Base-by-base conservation (phyloP, 352 stramenopile genomes). In the Pythium dissimile region DNA sequence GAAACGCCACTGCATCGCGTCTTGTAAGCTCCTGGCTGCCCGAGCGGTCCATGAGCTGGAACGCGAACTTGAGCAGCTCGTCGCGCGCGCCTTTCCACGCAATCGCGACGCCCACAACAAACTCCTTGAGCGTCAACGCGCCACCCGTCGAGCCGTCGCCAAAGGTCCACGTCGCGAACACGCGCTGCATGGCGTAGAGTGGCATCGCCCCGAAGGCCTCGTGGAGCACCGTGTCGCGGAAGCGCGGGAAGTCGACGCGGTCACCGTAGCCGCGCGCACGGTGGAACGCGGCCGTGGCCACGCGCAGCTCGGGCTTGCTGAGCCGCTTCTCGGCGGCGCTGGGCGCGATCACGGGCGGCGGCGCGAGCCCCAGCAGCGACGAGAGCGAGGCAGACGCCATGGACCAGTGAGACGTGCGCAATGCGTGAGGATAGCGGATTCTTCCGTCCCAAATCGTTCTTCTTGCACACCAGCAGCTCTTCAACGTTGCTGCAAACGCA, bases 51-150 rank as follows among this genome's bases (percentile, higher is more conserved):
- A 79, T 69, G 21, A 82, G 59, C 55, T 73, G 63, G 28, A 77
- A 86, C 11, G 71, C 48, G 35, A 80, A 73, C 23, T 34, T 39
- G n/a, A 86, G 37, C 10, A 76, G 73, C 41, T 84, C 72, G n/a
- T 77, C 65, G 3, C 53, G 69, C 7, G 65, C 69, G 13, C 76
- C 64, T 57, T 75, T 80, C 18, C 30, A 54, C 5, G 62, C 57
- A 28, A 68, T 48, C 35, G 59, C 41, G 10, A 77, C 42, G 24
- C 67, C 72, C 9, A 64, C 54, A 26, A 75, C 46, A 34, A 86
- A 86, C 35, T 77, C 69, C 13, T 67, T 57, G 18, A 73, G 53
- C 2, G 64, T 70, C n/a, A 73, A 28, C 20, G 64, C 54, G 20
- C 55, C 58, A 7, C 28, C 56, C 18, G 47, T 46, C 16, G 27